Percentiles rank a stretch among this genome's conserved stretches.
phyloP scores from a whole-genome alignment of 1,139 yeast species.

The Suhomyces chickasaworum region DNA sequence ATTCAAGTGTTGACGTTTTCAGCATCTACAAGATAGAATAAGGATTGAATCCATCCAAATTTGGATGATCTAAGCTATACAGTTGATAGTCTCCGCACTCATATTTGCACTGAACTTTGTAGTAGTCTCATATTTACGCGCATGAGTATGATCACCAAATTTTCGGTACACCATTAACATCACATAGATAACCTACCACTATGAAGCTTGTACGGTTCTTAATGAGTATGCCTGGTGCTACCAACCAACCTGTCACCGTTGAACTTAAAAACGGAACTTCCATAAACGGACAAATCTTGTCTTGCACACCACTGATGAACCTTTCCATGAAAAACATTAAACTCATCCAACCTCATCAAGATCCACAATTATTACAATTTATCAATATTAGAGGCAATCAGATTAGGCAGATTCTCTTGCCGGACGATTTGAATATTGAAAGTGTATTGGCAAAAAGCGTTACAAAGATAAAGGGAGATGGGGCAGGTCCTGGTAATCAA shows the following conservation, averaged over 20 bases:
- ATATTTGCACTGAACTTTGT: slow-evolving; percentile 3
- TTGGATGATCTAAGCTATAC: too few relatives aligned
- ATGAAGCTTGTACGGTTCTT: slow-evolving; percentile 65
- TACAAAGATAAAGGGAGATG: slow-evolving; percentile 41
- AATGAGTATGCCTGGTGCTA: slow-evolving; percentile 69
- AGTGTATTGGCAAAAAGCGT: slow-evolving; percentile 56
- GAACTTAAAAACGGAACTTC: slow-evolving; percentile 84
- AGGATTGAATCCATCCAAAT: too few relatives aligned
- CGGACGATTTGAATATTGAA: slow-evolving; percentile 87
- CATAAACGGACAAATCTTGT: slow-evolving; percentile 54
- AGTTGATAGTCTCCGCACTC: too few relatives aligned
- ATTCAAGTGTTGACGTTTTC: too few relatives aligned
- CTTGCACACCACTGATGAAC: slow-evolving; percentile 93
- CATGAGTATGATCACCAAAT: background rate
- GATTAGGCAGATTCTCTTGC: slow-evolving; percentile 79
- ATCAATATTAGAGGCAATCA: slow-evolving; percentile 90
- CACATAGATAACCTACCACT: background rate
- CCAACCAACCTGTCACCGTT: slow-evolving; percentile 85
- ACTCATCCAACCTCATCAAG: slow-evolving; percentile 70
- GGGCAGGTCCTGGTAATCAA: slow-evolving; percentile 43
- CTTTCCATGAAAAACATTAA: slow-evolving; percentile 81
- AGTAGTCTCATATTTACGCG: slow-evolving; percentile 8
- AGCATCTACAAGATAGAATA: too few relatives aligned
- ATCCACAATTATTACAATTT: slow-evolving; percentile 72
- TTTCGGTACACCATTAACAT: background rate